Evolutionary conservation across 306 rosid species (phyloP), one percentile per base, ranked within the genome.

Genomic region (Castanea mollissima): DNA sequence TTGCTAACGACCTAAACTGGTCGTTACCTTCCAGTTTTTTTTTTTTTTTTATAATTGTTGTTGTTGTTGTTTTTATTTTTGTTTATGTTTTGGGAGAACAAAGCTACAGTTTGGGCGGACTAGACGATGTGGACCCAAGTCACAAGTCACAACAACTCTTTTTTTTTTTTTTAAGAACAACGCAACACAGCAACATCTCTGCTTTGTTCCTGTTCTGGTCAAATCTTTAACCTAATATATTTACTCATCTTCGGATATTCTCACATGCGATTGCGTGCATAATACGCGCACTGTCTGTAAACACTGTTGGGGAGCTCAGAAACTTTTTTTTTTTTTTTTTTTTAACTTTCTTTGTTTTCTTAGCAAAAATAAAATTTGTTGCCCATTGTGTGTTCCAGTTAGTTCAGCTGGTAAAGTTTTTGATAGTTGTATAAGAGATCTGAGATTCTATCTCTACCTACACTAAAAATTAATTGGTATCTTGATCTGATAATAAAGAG

Each of bases 181-280:
- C 46, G 7, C 31, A 29, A 27, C 29, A 27, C 44, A 38, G 2
- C 46, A 38, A 29, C 62, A 84, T 79, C 58, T 76, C 41, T 59
- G 73, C 35, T 79, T 74, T 82, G 84, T 78, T 46, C 16, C 67
- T 51, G 34, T 38, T 69, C 49, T 41, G 73, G 19, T 71, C 75
- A 54, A 54, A 44, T 44, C 8, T 1, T 44, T 44, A 34, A 34
- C 44, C 9, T 6, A 6, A 35, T 10, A 1, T 64, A 31, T 77
- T 54, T n/a, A 27, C 55, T 19, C 16, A 29, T 19, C 14, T 64
- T 57, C 29, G 79, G 55, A 71, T 63, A 72, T 76, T 65, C 69
- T 65, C 59, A 7, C 27, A 6, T 55, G 4, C 21, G 15, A 49
- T 15, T 18, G 44, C 35, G 59, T 27, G 41, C 73, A 49, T 10